These are phyloP conservation scores for Cladophialophora yegresii DNA, from an alignment of 2,329 filamentous ascomycete genomes.

Conservation along the genomic window DNA sequence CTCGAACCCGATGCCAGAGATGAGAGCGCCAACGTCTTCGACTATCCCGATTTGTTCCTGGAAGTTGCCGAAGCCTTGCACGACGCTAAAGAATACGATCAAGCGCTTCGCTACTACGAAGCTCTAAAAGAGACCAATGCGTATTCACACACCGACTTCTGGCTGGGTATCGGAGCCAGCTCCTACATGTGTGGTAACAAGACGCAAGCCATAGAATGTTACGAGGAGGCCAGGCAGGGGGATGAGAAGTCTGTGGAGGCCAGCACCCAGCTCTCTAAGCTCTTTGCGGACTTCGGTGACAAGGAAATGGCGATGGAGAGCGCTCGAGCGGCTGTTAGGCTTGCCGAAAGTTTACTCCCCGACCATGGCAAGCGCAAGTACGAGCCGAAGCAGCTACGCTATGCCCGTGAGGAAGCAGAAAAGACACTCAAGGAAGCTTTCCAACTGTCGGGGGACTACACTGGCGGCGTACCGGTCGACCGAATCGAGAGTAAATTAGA, in stretches of 20 bases:
- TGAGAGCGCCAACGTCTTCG: constrained; percentile 56
- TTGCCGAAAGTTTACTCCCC: constrained; percentile 49
- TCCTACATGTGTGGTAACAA: constrained; percentile 66
- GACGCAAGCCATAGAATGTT: constrained; percentile 73
- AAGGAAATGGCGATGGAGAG: constrained; percentile 75
- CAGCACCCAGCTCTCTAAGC: constrained; percentile 74
- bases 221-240: constrained; percentile 70
- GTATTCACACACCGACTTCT: constrained; percentile 53
- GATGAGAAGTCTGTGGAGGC: constrained; percentile 74
- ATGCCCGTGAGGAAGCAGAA: constrained; percentile 35
- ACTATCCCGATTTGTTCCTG: constrained; percentile 77
- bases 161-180: constrained; percentile 59
- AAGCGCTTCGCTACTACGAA: constrained; percentile 62
- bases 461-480: constrained; percentile 13
- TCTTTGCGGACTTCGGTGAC: constrained; percentile 76
- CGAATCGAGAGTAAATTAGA: constrained; percentile 21
- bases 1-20: constrained; percentile 65
- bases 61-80: constrained; percentile 66
- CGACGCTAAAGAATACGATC: constrained; percentile 52
- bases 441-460: constrained; percentile 24
- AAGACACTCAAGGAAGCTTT: constrained; percentile 35
- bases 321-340: constrained; percentile 70
- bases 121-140: constrained; percentile 53
- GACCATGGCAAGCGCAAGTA: constrained; percentile 36
- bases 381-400: constrained; percentile 35